Evolutionary conservation across 2,329 filamentous ascomycete species (phyloP).

Genomic region (Metarhizium sp.): DNA sequence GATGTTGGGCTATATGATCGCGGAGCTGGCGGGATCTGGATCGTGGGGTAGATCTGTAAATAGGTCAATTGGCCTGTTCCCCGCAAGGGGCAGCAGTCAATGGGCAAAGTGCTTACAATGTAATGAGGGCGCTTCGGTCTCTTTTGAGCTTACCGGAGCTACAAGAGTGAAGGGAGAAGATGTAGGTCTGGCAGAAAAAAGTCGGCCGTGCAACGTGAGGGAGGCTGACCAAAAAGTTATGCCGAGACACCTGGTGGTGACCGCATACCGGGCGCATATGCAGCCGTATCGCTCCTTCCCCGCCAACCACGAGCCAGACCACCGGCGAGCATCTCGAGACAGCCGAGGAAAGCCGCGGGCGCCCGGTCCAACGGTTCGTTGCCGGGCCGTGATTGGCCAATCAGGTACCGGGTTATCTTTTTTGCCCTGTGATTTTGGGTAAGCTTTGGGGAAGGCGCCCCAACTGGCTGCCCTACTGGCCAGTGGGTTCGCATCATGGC

Average conservation of each 20-base stretch:
- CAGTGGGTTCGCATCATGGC: too few relatives aligned
- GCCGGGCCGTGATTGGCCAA: slow-evolving; percentile 20
- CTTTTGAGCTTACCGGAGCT: neutral
- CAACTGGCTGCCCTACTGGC: too few relatives aligned
- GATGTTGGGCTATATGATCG: slow-evolving; percentile 2
- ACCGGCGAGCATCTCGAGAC: slow-evolving; percentile 5
- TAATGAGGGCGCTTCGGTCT: neutral
- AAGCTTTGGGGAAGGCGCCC: too few relatives aligned
- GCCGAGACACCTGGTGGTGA: neutral
- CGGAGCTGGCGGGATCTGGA: slow-evolving; percentile 1
- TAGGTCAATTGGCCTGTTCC: slow-evolving; percentile 1
- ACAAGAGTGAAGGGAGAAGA: neutral
- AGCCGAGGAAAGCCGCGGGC: slow-evolving; percentile 26
- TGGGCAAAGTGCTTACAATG: neutral
- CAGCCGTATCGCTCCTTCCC: neutral
- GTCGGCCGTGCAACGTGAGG: neutral
- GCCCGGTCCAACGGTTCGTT: slow-evolving; percentile 13
- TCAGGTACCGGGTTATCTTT: slow-evolving; percentile 5
- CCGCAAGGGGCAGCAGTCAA: neutral
- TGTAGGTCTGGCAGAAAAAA: neutral
- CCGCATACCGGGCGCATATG: neutral
- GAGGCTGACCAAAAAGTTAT: neutral
- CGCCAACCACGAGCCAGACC: slow-evolving; percentile 1
- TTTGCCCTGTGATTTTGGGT: slow-evolving; percentile 4
- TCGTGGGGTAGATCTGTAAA: slow-evolving; percentile 2